Conservation (phyloP, 139 green algal species). For the Picochlorum sp. region DNA sequence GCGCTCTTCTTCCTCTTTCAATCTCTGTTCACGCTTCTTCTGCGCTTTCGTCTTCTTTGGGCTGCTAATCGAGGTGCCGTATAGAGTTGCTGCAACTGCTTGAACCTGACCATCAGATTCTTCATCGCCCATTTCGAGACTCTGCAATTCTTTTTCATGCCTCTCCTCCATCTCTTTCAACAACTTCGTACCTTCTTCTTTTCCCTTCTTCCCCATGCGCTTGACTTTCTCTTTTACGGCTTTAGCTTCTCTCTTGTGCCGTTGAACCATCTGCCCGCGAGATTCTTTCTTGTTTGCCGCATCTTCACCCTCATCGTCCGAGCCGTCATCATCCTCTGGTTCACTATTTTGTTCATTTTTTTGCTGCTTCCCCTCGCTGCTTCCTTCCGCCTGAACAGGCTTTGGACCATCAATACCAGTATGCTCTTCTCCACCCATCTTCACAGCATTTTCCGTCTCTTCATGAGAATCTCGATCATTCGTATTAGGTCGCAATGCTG, state of each 20-base stretch:
- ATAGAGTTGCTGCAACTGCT: conserved; percentile 11
- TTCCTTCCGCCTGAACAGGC: no score
- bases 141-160: conserved; percentile 49
- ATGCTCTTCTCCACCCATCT: not conserved
- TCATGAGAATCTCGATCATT: not conserved
- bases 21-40: conserved; percentile 39
- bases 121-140: conserved; percentile 26
- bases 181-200: conserved; percentile 40
- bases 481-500: not conserved
- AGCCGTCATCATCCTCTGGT: not conserved
- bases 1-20: conserved; percentile 51
- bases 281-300: conserved; percentile 28
- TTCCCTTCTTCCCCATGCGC: conserved; percentile 63
- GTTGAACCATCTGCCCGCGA: conserved; percentile 53
- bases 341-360: not conserved
- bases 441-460: not conserved
- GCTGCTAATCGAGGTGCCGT: conserved; percentile 7
- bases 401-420: not conserved
- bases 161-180: conserved; percentile 38
- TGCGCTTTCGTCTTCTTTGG: conserved; percentile 43
- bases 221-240: conserved; percentile 59
- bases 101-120: conserved; percentile 8
- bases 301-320: conserved; percentile 3
- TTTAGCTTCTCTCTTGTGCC: conserved; percentile 65
- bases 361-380: no score